Base-by-base conservation (phyloP, 768 basidiomycete species). In the Cyathus striatus region DNA sequence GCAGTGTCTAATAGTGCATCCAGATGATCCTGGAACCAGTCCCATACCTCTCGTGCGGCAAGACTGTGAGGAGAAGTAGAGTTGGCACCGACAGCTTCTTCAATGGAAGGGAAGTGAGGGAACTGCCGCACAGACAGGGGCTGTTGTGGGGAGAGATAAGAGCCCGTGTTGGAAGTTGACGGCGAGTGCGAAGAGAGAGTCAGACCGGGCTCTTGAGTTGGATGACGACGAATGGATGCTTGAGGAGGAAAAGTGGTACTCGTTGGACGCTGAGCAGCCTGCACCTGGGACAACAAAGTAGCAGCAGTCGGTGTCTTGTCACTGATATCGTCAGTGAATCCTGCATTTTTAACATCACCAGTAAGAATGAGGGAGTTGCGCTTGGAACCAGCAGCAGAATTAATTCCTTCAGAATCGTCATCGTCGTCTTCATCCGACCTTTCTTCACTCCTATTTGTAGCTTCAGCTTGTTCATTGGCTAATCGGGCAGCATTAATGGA, bases 21-120 rank as follows among this genome's bases (percentile, higher is more conserved):
- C 47, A 92, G 72, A 68, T 95, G 92, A 44, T 90, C 86, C 61
- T 88, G 85, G 72, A 95, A 95, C 83, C 88, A 90, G 23, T 72
- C 76, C 92, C 92, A 95, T 5, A 90, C 86, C 61, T 90, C 88
- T 51, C 86, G 79, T 22, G 87, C 90, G 47, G 83, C 83, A 17
- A 89, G 74, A 42, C 81, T 78, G 52, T 91, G 84, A 22, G 86
- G 70, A 36, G 87, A 78, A n/a, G 82, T 77, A 9, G 85, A 84
- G 54, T 71, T 82, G 21, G 78, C 71, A 38, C 83, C 84, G 27
- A 90, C 76, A 17, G 88, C 88, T 64, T 92, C 90, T 47, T 89
- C 89, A 49, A 92, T 87, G 37, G 79, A 81, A 2, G 90, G 90
- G 65, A 92, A 93, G 51, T 84, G 80, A 0, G 83, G 74, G 53